phyloP scores from a whole-genome alignment of 345 rosid genomes.

The Pugionium cornutum region DNA sequence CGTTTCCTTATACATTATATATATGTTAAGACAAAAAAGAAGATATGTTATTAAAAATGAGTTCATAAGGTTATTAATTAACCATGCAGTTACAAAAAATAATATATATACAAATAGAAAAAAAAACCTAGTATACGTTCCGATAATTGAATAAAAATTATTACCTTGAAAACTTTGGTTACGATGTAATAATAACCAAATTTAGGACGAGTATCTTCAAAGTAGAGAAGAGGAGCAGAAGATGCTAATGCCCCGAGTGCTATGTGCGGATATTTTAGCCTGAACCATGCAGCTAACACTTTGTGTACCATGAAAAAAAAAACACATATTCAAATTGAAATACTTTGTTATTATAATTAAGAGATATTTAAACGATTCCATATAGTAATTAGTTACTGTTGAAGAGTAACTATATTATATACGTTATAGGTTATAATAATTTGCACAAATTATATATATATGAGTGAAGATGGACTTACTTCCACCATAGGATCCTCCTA shows the following conservation, averaged over 20 bases:
- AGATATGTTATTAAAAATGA: not conserved
- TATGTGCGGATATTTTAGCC: constrained; percentile 68
- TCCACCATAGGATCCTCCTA: constrained; percentile 81
- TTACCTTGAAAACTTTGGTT: constrained; percentile 56
- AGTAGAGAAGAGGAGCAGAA: constrained; percentile 70
- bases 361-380: too few species aligned
- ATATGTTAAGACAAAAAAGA: not conserved
- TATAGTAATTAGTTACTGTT: too few species aligned
- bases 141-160: not conserved
- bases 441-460: not conserved
- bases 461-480: constrained; percentile 44
- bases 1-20: constrained; percentile 43
- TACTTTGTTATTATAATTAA: too few species aligned
- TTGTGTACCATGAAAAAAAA: constrained; percentile 20
- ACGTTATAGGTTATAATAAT: too few species aligned
- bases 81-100: not conserved
- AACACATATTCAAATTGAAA: not conserved
- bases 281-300: constrained; percentile 75
- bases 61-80: not conserved
- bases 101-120: too few species aligned
- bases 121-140: not conserved
- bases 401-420: too few species aligned
- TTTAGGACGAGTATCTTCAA: constrained; percentile 48
- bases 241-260: constrained; percentile 68
- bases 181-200: constrained; percentile 52